These are phyloP conservation scores for Fusarium keratoplasticum DNA, from an alignment of 2,329 filamentous ascomycete genomes.

Conservation along the genomic window DNA sequence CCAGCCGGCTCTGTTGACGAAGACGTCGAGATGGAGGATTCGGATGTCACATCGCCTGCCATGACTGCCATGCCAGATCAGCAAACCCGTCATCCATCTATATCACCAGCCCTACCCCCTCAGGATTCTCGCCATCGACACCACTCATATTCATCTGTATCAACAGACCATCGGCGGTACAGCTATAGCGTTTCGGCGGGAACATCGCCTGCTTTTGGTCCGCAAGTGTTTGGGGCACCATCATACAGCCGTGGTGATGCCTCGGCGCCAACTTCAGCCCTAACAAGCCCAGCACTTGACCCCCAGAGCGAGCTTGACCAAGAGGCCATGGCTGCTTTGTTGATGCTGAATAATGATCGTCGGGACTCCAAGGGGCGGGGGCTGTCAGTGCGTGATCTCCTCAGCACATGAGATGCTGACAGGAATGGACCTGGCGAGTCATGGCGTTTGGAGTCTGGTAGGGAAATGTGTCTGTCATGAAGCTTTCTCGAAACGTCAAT, in stretches of 20 bases:
- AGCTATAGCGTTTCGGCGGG: conserved; percentile 62
- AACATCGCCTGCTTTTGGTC: conserved; percentile 69
- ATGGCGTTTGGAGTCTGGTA: conserved; percentile 15
- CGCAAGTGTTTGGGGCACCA: conserved; percentile 51
- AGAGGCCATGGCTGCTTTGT: conserved; percentile 84
- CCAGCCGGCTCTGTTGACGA: conserved; percentile 49
- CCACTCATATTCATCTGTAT: conserved; percentile 66
- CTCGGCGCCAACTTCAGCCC: conserved; percentile 61
- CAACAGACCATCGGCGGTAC: conserved; percentile 63
- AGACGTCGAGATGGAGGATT: conserved; percentile 73
- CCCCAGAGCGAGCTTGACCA: conserved; percentile 73
- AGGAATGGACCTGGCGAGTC: not conserved
- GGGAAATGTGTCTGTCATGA: not conserved
- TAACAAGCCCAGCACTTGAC: conserved; percentile 69
- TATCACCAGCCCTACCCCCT: conserved; percentile 64
- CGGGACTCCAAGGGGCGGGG: conserved; percentile 63
- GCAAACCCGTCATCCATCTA: conserved; percentile 57
- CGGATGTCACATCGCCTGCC: conserved; percentile 61
- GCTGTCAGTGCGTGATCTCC: conserved; percentile 66
- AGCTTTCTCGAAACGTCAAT: conserved; percentile 13
- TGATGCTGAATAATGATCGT: conserved; percentile 89
- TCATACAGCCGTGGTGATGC: conserved; percentile 55
- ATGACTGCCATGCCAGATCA: conserved; percentile 50
- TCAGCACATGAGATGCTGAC: conserved; percentile 59
- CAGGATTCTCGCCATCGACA: conserved; percentile 59